Evolutionary conservation across 2,329 filamentous ascomycete genomes (phyloP).

Genomic region (Colletotrichum sublineola): DNA sequence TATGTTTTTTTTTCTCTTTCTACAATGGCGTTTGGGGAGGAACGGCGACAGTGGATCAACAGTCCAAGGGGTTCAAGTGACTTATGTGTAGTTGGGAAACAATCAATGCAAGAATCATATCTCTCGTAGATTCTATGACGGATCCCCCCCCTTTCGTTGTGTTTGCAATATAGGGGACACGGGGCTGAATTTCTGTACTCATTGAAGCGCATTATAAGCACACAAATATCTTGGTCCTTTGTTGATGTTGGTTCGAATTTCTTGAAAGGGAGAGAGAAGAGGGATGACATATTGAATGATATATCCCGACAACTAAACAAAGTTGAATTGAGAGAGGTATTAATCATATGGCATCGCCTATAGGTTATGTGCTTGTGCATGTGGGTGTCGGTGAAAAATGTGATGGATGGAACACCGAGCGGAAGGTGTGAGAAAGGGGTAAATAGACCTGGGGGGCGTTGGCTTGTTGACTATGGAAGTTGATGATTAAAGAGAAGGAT

Average conservation of each 20-base stretch:
- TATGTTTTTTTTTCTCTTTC: neutral
- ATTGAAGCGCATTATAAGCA: neutral
- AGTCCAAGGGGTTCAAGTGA: neutral
- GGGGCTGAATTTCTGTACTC: slow-evolving; percentile 11
- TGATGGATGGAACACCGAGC: neutral
- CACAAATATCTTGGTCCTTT: neutral
- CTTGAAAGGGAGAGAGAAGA: neutral
- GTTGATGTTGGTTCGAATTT: neutral
- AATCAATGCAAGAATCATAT: neutral
- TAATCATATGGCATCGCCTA: neutral
- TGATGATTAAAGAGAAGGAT: neutral
- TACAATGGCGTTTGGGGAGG: slow-evolving; percentile 15
- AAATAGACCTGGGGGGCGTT: neutral
- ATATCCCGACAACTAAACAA: slow-evolving; percentile 4
- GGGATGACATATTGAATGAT: slow-evolving; percentile 7
- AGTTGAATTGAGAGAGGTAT: slow-evolving; percentile 4
- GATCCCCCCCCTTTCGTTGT: neutral
- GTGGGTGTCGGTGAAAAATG: neutral
- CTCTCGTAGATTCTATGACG: neutral
- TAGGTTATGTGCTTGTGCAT: neutral
- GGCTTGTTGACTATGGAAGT: neutral
- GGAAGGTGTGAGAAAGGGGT: neutral
- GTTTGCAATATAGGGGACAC: slow-evolving; percentile 16
- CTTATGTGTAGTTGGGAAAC: neutral
- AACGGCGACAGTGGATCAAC: slow-evolving; percentile 22